Percentiles rank a stretch among this genome's conserved stretches.
Conservation (phyloP, 768 basidiomycete species). For the Amanita exitialis region DNA sequence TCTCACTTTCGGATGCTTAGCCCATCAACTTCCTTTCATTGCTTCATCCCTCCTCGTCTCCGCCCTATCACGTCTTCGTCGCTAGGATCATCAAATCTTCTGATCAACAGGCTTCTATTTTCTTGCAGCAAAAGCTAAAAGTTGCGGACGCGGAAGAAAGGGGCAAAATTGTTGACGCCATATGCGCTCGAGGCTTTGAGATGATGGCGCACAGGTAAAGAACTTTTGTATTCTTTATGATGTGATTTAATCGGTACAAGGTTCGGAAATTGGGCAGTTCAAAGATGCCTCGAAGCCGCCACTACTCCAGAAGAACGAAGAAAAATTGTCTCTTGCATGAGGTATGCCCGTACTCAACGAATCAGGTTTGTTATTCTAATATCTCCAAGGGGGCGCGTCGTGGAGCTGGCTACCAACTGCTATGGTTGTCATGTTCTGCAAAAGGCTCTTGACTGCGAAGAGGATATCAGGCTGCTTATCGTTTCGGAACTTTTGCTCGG, state of each 20-base stretch:
- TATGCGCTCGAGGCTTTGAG: slow-evolving; percentile 74
- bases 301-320: slow-evolving; percentile 63
- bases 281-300: slow-evolving; percentile 77
- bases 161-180: slow-evolving; percentile 79
- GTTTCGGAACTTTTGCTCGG: slow-evolving; percentile 78
- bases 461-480: slow-evolving; percentile 73
- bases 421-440: slow-evolving; percentile 87
- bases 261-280: slow-evolving; percentile 92
- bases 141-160: slow-evolving; percentile 73
- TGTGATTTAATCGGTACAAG: slow-evolving; percentile 21
- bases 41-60: slow-evolving; percentile 76
- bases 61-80: slow-evolving; percentile 76
- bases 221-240: background rate
- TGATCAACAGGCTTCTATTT: slow-evolving; percentile 86
- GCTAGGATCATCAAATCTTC: slow-evolving; percentile 82
- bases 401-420: slow-evolving; percentile 82
- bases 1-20: slow-evolving; percentile 26
- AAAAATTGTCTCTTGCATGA: slow-evolving; percentile 83
- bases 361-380: background rate
- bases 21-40: slow-evolving; percentile 86
- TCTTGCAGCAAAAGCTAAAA: slow-evolving; percentile 84
- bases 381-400: slow-evolving; percentile 57
- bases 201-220: slow-evolving; percentile 85
- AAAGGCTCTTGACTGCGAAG: slow-evolving; percentile 85
- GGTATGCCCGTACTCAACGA: slow-evolving; percentile 28